Conservation (phyloP, 257 asterid genomes). For the Buddleja alternifolia region DNA sequence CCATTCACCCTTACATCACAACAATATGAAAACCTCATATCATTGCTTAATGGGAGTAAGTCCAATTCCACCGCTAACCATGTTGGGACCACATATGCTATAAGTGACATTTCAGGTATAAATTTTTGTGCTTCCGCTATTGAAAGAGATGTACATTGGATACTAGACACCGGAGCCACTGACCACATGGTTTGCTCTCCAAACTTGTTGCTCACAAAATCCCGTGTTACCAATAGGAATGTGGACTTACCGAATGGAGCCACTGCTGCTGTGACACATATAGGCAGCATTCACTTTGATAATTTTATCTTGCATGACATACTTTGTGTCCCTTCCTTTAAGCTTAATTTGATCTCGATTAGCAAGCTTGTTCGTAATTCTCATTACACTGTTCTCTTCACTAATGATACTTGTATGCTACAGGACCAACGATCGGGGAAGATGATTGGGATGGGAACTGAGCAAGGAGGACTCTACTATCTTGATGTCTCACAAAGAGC, state of each 20-base stretch:
- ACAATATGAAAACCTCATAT: too few relatives aligned
- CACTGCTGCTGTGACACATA: not conserved
- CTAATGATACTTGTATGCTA: slow-evolving; percentile 12
- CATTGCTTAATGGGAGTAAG: too few relatives aligned
- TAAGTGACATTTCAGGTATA: too few relatives aligned
- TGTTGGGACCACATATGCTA: too few relatives aligned
- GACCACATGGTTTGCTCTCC: too few relatives aligned
- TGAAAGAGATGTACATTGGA: too few relatives aligned
- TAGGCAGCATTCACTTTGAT: not conserved
- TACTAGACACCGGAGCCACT: too few relatives aligned
- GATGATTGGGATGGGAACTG: slow-evolving; percentile 21
- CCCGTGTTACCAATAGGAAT: not conserved
- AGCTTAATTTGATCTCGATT: not conserved
- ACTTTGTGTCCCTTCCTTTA: not conserved
- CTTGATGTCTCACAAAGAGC: too few relatives aligned
- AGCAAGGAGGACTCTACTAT: too few relatives aligned
- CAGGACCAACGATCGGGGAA: slow-evolving; percentile 25
- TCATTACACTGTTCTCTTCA: not conserved
- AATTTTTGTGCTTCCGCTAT: too few relatives aligned
- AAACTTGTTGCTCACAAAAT: not conserved
- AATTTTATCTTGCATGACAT: not conserved
- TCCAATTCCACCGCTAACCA: too few relatives aligned
- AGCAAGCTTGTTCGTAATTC: not conserved
- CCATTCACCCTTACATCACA: too few relatives aligned
- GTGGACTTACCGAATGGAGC: not conserved